These are phyloP conservation scores for Amaranthus palmeri DNA, from an alignment of 148 eudicot species.

Conservation along the genomic window DNA sequence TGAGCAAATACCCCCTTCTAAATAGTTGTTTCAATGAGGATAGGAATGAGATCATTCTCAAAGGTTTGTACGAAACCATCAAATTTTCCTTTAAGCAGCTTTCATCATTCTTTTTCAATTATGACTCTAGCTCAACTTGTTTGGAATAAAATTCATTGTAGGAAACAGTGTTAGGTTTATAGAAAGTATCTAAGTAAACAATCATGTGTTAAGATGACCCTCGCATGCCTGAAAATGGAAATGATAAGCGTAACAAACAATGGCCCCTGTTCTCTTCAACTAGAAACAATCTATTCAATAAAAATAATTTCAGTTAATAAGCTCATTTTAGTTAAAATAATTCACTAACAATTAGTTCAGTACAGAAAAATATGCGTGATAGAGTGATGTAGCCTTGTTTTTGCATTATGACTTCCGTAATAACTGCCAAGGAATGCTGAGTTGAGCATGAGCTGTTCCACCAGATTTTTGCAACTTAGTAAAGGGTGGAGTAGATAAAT, in stretches of 20 bases:
- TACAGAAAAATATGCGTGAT: no score
- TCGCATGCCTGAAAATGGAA: neutral
- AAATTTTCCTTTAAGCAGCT: neutral
- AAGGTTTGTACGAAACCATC: slow-evolving; percentile 43
- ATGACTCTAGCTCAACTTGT: slow-evolving; percentile 2
- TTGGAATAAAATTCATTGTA: neutral
- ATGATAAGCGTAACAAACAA: neutral
- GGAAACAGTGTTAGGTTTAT: neutral
- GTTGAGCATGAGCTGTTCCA: slow-evolving; percentile 4
- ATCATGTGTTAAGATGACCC: neutral
- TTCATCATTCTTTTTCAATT: neutral
- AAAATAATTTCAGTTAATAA: no score
- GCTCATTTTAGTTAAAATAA: no score
- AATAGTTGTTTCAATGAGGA: slow-evolving; percentile 83
- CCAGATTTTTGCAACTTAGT: neutral
- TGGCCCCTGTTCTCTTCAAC: no score
- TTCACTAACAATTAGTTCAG: no score
- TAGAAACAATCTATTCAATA: no score
- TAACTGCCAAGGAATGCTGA: neutral
- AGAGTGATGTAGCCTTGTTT: neutral
- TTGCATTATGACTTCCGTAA: neutral
- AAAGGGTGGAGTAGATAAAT: neutral
- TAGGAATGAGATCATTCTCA: slow-evolving; percentile 52
- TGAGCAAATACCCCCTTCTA: slow-evolving; percentile 61
- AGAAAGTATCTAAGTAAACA: neutral